Percentiles rank a stretch among this genome's conserved stretches.
Evolutionary conservation across 2,329 filamentous ascomycete species (phyloP).

Genomic region (Fusarium sp.): DNA sequence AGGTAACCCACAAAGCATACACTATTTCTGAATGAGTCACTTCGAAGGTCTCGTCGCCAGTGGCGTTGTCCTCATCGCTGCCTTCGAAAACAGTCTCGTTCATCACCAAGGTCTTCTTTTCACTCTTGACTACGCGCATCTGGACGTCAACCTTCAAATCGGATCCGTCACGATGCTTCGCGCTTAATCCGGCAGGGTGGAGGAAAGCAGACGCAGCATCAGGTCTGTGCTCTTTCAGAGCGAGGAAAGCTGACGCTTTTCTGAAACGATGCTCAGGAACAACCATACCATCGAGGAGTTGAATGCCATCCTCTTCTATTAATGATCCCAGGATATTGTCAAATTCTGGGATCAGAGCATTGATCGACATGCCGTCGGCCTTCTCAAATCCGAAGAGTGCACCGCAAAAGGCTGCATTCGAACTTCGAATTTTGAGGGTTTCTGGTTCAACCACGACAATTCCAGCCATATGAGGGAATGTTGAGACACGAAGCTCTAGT

Average conservation of each 20-base stretch:
- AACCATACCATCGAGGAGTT: slow-evolving; percentile 91
- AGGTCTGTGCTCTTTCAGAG: slow-evolving; percentile 82
- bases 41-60: slow-evolving; percentile 57
- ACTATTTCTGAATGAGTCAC: slow-evolving; percentile 78
- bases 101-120: slow-evolving; percentile 71
- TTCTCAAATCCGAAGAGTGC: slow-evolving; percentile 90
- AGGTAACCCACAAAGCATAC: slow-evolving; percentile 96
- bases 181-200: slow-evolving; percentile 84
- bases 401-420: slow-evolving; percentile 93
- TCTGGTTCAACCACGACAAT: slow-evolving; percentile 91
- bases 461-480: slow-evolving; percentile 96
- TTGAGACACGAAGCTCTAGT: slow-evolving; percentile 84
- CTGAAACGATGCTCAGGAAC: slow-evolving; percentile 97
- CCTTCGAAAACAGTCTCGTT: slow-evolving; percentile 74
- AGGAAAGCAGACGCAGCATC: slow-evolving; percentile 84
- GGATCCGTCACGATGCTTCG: slow-evolving; percentile 88
- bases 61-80: slow-evolving; percentile 64
- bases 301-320: slow-evolving; percentile 86
- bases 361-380: slow-evolving; percentile 83
- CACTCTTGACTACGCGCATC: slow-evolving; percentile 94
- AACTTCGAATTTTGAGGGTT: slow-evolving; percentile 84
- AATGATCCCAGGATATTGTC: slow-evolving; percentile 84
- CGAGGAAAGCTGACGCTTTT: slow-evolving; percentile 84
- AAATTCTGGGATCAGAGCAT: slow-evolving; percentile 85
- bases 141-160: slow-evolving; percentile 96